Percentiles rank a stretch among this genome's conserved stretches.
Conservation (phyloP, 768 basidiomycete species). For the Crucibulum laeve region DNA sequence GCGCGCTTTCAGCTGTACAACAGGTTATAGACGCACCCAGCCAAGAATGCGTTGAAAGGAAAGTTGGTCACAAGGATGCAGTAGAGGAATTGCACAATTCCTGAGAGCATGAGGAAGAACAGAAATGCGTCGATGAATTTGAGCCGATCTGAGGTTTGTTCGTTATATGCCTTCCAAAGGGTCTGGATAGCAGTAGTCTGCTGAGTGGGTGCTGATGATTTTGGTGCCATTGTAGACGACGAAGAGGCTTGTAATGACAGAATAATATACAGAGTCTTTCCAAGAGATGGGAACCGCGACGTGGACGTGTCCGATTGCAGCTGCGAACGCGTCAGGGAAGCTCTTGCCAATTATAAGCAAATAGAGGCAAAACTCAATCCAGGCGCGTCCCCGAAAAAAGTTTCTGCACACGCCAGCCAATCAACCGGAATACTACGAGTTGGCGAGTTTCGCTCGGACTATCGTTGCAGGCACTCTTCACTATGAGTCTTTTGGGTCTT, state of each 20-base stretch:
- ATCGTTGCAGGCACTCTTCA: conserved; percentile 4
- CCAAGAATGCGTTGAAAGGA: conserved; percentile 96
- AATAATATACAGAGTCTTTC: not conserved
- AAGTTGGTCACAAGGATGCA: conserved; percentile 88
- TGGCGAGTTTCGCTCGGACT: not conserved
- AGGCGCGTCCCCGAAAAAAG: conserved; percentile 18
- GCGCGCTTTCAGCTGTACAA: not conserved
- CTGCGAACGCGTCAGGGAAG: conserved; percentile 16
- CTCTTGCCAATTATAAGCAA: conserved; percentile 26
- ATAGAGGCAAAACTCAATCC: conserved; percentile 14
- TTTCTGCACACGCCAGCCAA: conserved; percentile 5
- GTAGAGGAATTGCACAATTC: conserved; percentile 87
- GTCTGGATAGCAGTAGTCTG: conserved; percentile 40
- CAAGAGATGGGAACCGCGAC: conserved; percentile 22
- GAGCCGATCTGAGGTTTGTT: conserved; percentile 75
- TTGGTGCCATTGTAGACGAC: conserved; percentile 28
- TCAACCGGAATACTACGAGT: conserved; percentile 4
- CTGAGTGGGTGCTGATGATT: conserved; percentile 21
- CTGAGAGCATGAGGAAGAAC: conserved; percentile 86
- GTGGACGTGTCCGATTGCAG: conserved; percentile 23
- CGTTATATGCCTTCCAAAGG: conserved; percentile 74
- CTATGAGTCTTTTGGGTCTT: conserved; percentile 23
- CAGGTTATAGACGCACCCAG: conserved; percentile 61
- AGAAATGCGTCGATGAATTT: conserved; percentile 95
- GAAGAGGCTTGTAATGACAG: conserved; percentile 2